Evolutionary conservation across 2,329 filamentous ascomycete species (phyloP), one percentile per base, ranked within the genome.

Genomic region (Davidsoniella virescens): DNA sequence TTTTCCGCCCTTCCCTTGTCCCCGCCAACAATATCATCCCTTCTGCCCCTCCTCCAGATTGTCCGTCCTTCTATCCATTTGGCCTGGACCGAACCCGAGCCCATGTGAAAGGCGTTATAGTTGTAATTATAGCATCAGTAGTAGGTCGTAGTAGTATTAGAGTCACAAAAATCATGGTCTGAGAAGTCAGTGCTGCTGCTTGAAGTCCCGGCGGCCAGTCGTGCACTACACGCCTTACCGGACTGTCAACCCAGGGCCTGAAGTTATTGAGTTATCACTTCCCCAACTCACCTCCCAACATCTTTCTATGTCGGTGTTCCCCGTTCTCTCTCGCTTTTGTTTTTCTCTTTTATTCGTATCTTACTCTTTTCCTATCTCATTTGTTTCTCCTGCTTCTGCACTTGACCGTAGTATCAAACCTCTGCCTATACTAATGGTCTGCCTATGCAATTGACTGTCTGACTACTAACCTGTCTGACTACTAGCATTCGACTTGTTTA

Each of bases 201-300:
- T 25, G 43, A 36, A 26, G 14, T 36, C 36, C n/a, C n/a, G 49
- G 18, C 47, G 25, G 33, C 44, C n/a, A 20, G 26, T 5, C 10
- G 26, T 33, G 7, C 26, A 33, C 26, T 33, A 12, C 26, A 33
- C 26, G 26, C 26, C 26, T 5, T 29, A 8, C 26, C 26, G 26
- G 26, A 33, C 26, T 33, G 26, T 33, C 6, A 33, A 44, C 14
- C 29, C 17, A 42, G 14, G 36, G 39, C 17, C 42, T 26, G 33
- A 50, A 51, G 45, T 29, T 33, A 45, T 51, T 46, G 49, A 45
- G 16, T 16, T 44, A 43, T 39, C 43, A 6, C 33, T 20, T 17
- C 40, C 49, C 42, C 49, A 25, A 39, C 44, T 20, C 45, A 26
- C 49, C 42, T 50, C 37, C 41, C 40, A 40, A 45, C 49, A 50